Evolutionary conservation across 768 basidiomycete genomes (phyloP).

Genomic region (Auriscalpium orientale): DNA sequence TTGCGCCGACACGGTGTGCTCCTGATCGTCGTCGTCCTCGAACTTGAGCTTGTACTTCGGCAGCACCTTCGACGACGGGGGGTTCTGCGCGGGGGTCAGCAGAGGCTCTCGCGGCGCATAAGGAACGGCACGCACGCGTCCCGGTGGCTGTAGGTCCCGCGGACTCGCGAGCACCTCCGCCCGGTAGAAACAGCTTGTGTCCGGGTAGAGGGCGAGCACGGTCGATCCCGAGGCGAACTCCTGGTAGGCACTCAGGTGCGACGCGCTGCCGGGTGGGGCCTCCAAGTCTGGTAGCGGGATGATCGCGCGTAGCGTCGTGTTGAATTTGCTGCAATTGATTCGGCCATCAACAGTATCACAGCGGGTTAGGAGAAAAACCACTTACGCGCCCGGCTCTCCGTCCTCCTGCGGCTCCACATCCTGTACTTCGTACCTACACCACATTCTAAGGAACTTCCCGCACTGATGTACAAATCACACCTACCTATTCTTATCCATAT

Average conservation of each 20-base stretch:
- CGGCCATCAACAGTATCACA: constrained; percentile 1
- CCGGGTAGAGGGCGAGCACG: constrained; percentile 85
- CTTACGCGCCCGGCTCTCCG: constrained; percentile 55
- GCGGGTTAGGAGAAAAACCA: not conserved
- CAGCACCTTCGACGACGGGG: constrained; percentile 36
- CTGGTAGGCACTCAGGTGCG: constrained; percentile 63
- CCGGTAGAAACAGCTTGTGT: constrained; percentile 86
- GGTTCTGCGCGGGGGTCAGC: not conserved
- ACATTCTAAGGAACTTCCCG: not conserved
- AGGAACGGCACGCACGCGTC: constrained; percentile 28
- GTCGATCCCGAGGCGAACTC: constrained; percentile 64
- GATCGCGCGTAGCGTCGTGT: constrained; percentile 60
- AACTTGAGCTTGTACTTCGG: constrained; percentile 75
- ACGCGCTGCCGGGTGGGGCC: constrained; percentile 46
- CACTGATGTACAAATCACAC: constrained; percentile 6
- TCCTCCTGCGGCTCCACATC: constrained; percentile 81
- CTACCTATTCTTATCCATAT: constrained; percentile 64
- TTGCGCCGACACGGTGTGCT: constrained; percentile 67
- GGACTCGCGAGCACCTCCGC: constrained; percentile 77
- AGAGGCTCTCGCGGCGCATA: constrained; percentile 14
- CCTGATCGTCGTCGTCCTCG: constrained; percentile 83
- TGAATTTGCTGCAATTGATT: constrained; percentile 43
- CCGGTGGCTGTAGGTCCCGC: constrained; percentile 28
- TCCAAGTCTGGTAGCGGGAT: constrained; percentile 76
- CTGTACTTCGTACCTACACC: constrained; percentile 71